These are phyloP conservation scores for Ophiosphaerella korrae DNA, from an alignment of 2,329 filamentous ascomycete species.

Conservation along the genomic window DNA sequence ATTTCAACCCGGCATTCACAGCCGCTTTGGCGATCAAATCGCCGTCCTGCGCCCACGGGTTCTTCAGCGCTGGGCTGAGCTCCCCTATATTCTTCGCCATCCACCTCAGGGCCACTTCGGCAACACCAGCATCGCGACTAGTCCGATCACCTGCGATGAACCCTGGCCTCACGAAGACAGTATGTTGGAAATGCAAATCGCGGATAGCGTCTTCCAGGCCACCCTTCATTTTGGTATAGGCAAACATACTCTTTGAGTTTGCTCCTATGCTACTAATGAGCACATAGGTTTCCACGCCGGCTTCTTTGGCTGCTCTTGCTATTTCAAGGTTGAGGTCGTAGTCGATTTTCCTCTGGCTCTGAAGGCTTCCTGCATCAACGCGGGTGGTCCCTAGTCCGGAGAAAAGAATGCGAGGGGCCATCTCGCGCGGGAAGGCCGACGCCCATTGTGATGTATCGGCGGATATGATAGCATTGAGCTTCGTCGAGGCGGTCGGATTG, in stretches of 20 bases:
- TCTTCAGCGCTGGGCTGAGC: slow-evolving; percentile 55
- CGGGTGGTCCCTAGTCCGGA: slow-evolving; percentile 82
- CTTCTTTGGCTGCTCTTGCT: slow-evolving; percentile 73
- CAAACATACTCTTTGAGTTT: slow-evolving; percentile 57
- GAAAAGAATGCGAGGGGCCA: slow-evolving; percentile 69
- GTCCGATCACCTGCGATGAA: slow-evolving; percentile 72
- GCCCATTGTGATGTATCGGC: slow-evolving; percentile 72
- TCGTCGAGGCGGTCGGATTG: slow-evolving; percentile 55
- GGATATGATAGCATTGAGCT: slow-evolving; percentile 70
- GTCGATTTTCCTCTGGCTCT: slow-evolving; percentile 85
- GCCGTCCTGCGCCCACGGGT: slow-evolving; percentile 74
- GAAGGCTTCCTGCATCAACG: slow-evolving; percentile 73
- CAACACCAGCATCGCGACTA: neutral
- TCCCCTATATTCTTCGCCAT: slow-evolving; percentile 62
- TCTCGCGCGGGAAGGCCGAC: slow-evolving; percentile 61
- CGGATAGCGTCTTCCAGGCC: slow-evolving; percentile 82
- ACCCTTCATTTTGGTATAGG: slow-evolving; percentile 76
- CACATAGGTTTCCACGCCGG: slow-evolving; percentile 76
- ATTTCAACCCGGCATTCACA: slow-evolving; percentile 61
- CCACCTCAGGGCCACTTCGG: slow-evolving; percentile 62
- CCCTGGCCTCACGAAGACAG: slow-evolving; percentile 75
- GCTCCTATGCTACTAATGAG: slow-evolving; percentile 68
- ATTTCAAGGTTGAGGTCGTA: slow-evolving; percentile 83
- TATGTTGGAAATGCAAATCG: slow-evolving; percentile 74
- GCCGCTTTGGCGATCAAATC: slow-evolving; percentile 73